A percentile compares a stretch with the other conserved stretches of the same genome.
Conservation (phyloP, 2,329 filamentous ascomycete species). For the Cladosporium velox region DNA sequence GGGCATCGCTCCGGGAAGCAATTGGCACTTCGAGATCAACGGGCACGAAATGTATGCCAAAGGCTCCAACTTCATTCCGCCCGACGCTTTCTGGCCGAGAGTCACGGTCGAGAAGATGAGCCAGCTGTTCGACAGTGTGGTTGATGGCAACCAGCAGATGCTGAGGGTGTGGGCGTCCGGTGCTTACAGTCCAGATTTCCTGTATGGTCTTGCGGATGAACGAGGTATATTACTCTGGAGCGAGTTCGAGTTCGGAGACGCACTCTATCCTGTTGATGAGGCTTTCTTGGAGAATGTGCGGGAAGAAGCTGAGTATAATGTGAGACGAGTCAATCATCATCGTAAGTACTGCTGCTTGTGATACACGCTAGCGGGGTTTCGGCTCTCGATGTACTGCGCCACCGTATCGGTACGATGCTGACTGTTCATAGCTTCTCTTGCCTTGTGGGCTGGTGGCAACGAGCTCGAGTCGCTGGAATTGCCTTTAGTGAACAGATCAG, state of each 20-base stretch:
- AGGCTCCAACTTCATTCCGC: slow-evolving; percentile 64
- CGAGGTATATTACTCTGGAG: slow-evolving; percentile 63
- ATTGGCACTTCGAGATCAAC: slow-evolving; percentile 68
- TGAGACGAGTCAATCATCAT: slow-evolving; percentile 63
- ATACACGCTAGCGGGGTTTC: background rate
- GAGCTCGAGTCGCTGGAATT: slow-evolving; percentile 62
- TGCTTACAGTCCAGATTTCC: slow-evolving; percentile 62
- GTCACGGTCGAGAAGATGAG: slow-evolving; percentile 56
- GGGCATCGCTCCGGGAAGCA: slow-evolving; percentile 59
- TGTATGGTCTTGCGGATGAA: slow-evolving; percentile 65
- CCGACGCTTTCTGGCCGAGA: slow-evolving; percentile 63
- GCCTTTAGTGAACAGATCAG: slow-evolving; percentile 39
- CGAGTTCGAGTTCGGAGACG: slow-evolving; percentile 64
- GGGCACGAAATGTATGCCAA: slow-evolving; percentile 65
- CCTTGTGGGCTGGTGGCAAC: slow-evolving; percentile 51
- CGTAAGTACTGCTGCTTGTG: slow-evolving; percentile 36
- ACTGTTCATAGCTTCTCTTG: slow-evolving; percentile 35
- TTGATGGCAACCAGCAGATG: slow-evolving; percentile 65
- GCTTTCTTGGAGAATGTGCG: slow-evolving; percentile 59
- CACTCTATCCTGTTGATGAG: slow-evolving; percentile 58
- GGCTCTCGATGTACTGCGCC: too few species aligned
- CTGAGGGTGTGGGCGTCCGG: slow-evolving; percentile 61
- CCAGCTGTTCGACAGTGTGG: slow-evolving; percentile 56
- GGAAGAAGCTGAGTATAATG: slow-evolving; percentile 60
- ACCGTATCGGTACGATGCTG: background rate